Evolutionary conservation across 495 filamentous ascomycete species (phyloP).

Genomic region (Usnea hakonensis): DNA sequence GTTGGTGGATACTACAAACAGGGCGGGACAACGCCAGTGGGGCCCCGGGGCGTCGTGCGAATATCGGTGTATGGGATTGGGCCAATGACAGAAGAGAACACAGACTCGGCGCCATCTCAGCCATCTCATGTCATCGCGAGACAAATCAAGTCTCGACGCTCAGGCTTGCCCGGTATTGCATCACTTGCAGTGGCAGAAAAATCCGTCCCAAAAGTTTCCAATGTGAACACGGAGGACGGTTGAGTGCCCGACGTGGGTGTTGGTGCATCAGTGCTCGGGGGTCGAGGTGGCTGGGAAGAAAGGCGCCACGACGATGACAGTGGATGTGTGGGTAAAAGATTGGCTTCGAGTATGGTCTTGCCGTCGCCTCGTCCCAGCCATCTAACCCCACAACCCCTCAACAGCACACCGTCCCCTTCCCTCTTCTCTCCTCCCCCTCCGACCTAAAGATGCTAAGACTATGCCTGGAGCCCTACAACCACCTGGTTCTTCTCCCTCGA

Average conservation of each 20-base stretch:
- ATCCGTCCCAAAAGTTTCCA: neutral
- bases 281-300: neutral
- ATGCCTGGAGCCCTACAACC: no score
- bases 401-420: no score
- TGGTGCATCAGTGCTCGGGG: conserved; percentile 2
- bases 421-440: no score
- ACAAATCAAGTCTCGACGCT: neutral
- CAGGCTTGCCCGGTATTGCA: neutral
- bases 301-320: neutral
- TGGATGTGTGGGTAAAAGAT: neutral
- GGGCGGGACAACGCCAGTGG: neutral
- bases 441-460: no score
- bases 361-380: neutral
- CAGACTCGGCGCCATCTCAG: neutral
- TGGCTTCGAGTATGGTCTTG: neutral
- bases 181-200: neutral
- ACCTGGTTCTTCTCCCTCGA: no score
- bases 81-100: neutral
- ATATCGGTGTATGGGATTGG: neutral
- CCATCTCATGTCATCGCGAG: neutral
- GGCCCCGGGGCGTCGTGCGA: neutral
- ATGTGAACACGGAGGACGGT: neutral
- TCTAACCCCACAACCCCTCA: no score
- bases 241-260: neutral
- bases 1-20: neutral